Base-by-base conservation (phyloP, 805 yeast genomes). In the Yarrowia sp. region DNA sequence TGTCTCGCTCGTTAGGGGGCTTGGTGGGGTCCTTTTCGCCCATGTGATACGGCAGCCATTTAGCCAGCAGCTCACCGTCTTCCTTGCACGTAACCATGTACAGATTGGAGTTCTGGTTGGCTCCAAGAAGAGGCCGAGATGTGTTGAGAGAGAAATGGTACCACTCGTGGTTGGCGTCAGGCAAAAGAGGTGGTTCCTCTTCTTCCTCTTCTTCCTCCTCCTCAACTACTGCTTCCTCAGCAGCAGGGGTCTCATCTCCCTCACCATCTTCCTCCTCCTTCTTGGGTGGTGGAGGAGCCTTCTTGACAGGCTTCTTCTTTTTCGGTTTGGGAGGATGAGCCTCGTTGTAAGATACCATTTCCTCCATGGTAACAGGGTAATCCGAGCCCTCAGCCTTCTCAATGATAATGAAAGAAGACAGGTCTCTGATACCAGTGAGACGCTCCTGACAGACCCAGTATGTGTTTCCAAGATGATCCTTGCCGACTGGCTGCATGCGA, bases 1-100 rank as follows among this genome's bases (percentile, higher is more conserved):
- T 58, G 64, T 58, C 64, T 13, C 51, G 50, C 51, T 58, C 64
- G n/a, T 43, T 58, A 22, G 64, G 64, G 9, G 64, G 64, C 51
- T 58, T 58, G 33, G 64, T 58, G 8, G 64, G 64, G 14, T 58
- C 64, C 51, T 58, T 58, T n/a, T 58, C 64, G 7, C 64, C 64
- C 50, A 43, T 58, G 15, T 58, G 64, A 35, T 43, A 58, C 8
- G 45, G 64, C 35, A 58, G 51, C 64, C 64, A 58, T 15, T 58
- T 58, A n/a, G 51, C 42, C 51, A 58, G 35, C 8, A 43, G 64
- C 43, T 58, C 64, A 22, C 64, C 64, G 13, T 58, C 64, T n/a
- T 58, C 64, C 42, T 43, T 42, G 51, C 51, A 58, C 1, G 64
- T 58, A 3, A 58, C 42, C 50, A 58, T 43, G 22, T 58, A 58